A percentile compares a stretch with the other conserved stretches of the same genome.
phyloP scores from a whole-genome alignment of 371 early-diverging fungal genomes.

The Zancudomyces culisetae region DNA sequence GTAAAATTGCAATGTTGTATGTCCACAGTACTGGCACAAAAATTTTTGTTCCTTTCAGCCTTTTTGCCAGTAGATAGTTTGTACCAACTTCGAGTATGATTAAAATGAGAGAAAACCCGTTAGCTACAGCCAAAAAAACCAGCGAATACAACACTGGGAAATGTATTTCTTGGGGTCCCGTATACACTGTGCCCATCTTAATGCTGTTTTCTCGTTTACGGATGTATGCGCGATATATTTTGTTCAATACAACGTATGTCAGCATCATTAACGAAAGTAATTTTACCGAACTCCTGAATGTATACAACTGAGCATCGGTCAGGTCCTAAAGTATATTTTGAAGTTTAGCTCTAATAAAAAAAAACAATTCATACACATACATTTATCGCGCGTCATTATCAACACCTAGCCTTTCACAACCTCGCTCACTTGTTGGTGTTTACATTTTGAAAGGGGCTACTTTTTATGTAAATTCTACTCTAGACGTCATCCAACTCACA shows the following conservation, averaged over 20 bases:
- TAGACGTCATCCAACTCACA: no score
- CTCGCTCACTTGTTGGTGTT: no score
- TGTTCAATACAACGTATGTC: neutral
- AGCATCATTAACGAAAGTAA: neutral
- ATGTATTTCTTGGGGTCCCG: neutral
- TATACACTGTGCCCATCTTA: neutral
- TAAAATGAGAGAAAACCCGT: neutral
- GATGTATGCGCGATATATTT: neutral
- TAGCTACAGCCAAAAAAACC: neutral
- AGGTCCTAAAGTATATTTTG: neutral
- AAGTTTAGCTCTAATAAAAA: no score
- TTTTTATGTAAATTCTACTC: no score
- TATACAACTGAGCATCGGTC: neutral
- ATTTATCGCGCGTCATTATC: no score
- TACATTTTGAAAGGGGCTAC: no score
- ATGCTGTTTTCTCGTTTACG: neutral
- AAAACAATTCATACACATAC: no score
- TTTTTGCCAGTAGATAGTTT: slow-evolving; percentile 43
- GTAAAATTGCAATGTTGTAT: slow-evolving; percentile 52
- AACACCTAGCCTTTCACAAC: no score
- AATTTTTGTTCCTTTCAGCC: slow-evolving; percentile 19
- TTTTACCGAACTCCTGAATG: neutral
- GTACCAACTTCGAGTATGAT: neutral
- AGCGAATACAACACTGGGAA: neutral
- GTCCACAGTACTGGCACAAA: slow-evolving; percentile 46